phyloP scores from a whole-genome alignment of 768 basidiomycete genomes.

The Roridomyces roridus region DNA sequence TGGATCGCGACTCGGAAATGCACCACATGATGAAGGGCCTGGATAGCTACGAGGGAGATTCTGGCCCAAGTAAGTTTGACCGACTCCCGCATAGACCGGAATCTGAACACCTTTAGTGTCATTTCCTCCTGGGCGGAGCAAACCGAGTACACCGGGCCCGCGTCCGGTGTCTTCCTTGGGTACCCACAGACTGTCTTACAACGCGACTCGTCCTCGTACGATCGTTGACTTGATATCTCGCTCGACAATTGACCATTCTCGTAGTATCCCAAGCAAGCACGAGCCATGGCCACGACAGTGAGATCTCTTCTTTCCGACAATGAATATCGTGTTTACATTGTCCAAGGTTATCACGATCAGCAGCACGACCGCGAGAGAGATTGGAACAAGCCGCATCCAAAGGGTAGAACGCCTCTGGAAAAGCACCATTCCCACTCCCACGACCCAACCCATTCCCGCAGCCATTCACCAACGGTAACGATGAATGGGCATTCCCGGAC shows the following conservation, averaged over 20 bases:
- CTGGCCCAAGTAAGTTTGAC: constrained; percentile 21
- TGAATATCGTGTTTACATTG: background rate
- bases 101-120: constrained; percentile 17
- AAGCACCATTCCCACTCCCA: constrained; percentile 29
- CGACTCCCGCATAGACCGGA: background rate
- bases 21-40: constrained; percentile 63
- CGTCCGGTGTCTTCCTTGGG: constrained; percentile 3
- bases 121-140: constrained; percentile 24
- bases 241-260: background rate
- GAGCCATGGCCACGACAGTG: constrained; percentile 19
- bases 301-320: no score
- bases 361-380: constrained; percentile 53
- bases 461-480: constrained; percentile 31
- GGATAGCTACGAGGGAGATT: constrained; percentile 56
- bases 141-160: constrained; percentile 1
- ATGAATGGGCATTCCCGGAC: constrained; percentile 28
- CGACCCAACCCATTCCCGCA: constrained; percentile 27
- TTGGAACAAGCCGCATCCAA: constrained; percentile 45
- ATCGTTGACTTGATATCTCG: background rate
- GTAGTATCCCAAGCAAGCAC: constrained; percentile 26
- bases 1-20: constrained; percentile 79
- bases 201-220: constrained; percentile 11
- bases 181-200: constrained; percentile 17
- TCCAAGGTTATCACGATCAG: constrained; percentile 24
- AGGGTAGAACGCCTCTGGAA: constrained; percentile 28